These are phyloP conservation scores for Pichia cactophila DNA, from an alignment of 1,139 yeast genomes.

Conservation along the genomic window DNA sequence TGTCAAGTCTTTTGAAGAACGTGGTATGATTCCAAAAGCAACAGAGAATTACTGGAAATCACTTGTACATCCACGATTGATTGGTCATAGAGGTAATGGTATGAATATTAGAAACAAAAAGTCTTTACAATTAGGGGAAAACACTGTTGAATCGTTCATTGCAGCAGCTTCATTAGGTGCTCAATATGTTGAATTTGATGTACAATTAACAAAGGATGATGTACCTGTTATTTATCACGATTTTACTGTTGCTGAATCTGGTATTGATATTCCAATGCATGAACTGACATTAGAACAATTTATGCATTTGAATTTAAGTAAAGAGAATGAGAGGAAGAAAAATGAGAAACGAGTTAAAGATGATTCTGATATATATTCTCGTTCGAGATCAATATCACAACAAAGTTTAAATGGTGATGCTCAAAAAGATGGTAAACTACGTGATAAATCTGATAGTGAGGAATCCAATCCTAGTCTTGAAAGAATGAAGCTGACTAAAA, in stretches of 20 bases:
- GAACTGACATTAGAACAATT: slow-evolving; percentile 86
- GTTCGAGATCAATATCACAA: slow-evolving; percentile 21
- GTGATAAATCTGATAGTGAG: background rate
- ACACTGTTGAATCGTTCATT: slow-evolving; percentile 89
- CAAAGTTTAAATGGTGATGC: slow-evolving; percentile 5
- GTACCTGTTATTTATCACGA: slow-evolving; percentile 95
- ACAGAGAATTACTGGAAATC: slow-evolving; percentile 92
- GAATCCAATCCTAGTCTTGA: slow-evolving; percentile 35
- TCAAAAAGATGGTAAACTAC: slow-evolving; percentile 1
- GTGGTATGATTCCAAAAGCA: slow-evolving; percentile 57
- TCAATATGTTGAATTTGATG: slow-evolving; percentile 91
- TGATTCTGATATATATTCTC: slow-evolving; percentile 24
- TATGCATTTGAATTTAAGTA: slow-evolving; percentile 44
- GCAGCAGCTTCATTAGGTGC: slow-evolving; percentile 97
- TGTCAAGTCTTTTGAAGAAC: slow-evolving; percentile 69
- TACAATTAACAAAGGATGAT: slow-evolving; percentile 87
- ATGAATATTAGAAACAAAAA: slow-evolving; percentile 64
- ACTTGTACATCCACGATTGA: slow-evolving; percentile 78
- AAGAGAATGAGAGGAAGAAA: slow-evolving; percentile 21
- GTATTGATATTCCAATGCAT: slow-evolving; percentile 96
- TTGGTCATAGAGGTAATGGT: slow-evolving; percentile 96
- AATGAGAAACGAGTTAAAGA: slow-evolving; percentile 22
- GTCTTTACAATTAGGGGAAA: slow-evolving; percentile 90
- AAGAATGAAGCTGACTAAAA: slow-evolving; percentile 79
- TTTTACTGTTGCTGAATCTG: slow-evolving; percentile 90